Base-by-base conservation (phyloP, 1,284 basidiomycete genomes). In the Rhodotorula sp. region DNA sequence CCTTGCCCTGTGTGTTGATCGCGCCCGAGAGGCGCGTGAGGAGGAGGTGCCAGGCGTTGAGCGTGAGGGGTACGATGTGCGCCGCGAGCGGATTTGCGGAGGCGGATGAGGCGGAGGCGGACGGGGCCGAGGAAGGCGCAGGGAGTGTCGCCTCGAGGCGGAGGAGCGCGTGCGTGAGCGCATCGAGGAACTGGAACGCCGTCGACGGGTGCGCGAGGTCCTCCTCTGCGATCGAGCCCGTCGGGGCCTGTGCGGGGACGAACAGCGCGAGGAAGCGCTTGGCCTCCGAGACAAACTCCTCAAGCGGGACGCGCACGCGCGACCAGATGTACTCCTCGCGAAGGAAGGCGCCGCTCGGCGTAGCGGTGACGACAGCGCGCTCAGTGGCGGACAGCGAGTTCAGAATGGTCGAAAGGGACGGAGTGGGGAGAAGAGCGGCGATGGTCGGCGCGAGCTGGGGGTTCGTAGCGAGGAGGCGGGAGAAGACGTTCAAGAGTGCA, bases 11-110 rank as follows among this genome's bases (percentile, higher is more conserved):
- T 17, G 61, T 34, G 53, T 79, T 78, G 63, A 78, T 63, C 5
- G 67, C 58, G 32, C 41, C 54, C 27, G 72, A 72, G n/a, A 78
- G 65, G 34, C 70, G 64, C 1, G 78, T 74, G 12, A 77, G 64
- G 64, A 78, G 75, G 13, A 73, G 51, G 61, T 78, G 78, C 73
- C 73, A 79, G 32, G 75, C 69, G 64, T 78, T 78, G 70, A 78
- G 64, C 17, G 72, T 62, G 21, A 64, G 54, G 17, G 77, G 76
- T 22, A 76, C 37, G 53, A 77, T 69, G 50, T 77, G 75, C 8
- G 54, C 10, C 5, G 65, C 34, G 41, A 76, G 59, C 0, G 73
- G 62, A 37, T 63, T 63, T 22, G 54, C 5, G 9, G 64, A 10
- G 1, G 54, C 12, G 17, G 68, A 9, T 12, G 66, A 3, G 36